These are phyloP conservation scores for Stagonosporopsis tanaceti DNA, from an alignment of 2,329 filamentous ascomycete genomes.

Conservation along the genomic window DNA sequence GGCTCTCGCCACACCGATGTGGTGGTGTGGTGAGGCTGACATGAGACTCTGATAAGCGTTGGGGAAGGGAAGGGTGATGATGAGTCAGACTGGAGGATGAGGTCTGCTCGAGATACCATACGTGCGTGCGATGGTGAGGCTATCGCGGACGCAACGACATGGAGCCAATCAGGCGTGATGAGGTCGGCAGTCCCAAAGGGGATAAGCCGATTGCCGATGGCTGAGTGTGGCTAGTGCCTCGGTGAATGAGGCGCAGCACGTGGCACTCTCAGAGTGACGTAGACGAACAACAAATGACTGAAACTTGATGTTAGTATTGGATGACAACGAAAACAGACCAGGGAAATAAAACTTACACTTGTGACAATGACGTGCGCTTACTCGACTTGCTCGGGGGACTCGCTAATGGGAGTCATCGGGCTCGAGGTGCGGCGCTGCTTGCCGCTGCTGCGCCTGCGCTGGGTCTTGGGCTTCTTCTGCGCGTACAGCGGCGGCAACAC, in stretches of 20 bases:
- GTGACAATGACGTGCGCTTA: constrained; percentile 33
- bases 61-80: neutral
- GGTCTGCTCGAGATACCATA: constrained; percentile 7
- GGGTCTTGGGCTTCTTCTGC: constrained; percentile 51
- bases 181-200: constrained; percentile 8
- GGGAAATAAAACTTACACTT: constrained; percentile 26
- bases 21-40: constrained; percentile 20
- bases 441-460: constrained; percentile 51
- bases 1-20: constrained; percentile 6
- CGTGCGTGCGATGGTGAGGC: constrained; percentile 9
- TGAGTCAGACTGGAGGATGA: constrained; percentile 16
- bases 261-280: constrained; percentile 22
- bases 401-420: constrained; percentile 54
- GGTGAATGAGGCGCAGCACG: constrained; percentile 14
- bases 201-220: constrained; percentile 1
- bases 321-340: neutral
- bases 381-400: constrained; percentile 50
- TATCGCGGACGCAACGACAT: neutral
- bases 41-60: constrained; percentile 12
- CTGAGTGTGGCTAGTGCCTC: constrained; percentile 4
- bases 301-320: constrained; percentile 25
- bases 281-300: constrained; percentile 30
- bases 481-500: constrained; percentile 51
- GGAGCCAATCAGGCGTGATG: constrained; percentile 4
- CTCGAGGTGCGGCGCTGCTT: constrained; percentile 52